Evolutionary conservation across 257 asterid species (phyloP).

Genomic region (Przewalskia tangutica): DNA sequence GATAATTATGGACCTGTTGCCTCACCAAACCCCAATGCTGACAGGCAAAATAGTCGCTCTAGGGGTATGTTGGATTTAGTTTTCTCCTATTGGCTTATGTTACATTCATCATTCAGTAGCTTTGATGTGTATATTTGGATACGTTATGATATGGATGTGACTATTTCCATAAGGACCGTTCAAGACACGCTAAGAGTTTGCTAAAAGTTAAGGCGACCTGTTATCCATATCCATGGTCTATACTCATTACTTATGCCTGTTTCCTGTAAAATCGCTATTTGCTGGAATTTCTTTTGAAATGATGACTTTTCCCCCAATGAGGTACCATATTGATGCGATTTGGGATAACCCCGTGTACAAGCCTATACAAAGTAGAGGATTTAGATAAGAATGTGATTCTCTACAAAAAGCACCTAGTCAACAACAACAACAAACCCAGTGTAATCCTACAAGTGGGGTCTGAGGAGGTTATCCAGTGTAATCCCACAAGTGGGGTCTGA

Average conservation of each 20-base stretch:
- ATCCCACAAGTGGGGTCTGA: too few relatives aligned
- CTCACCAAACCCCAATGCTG: constrained; percentile 46
- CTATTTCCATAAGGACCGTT: neutral
- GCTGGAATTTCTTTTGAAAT: neutral
- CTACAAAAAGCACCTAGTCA: neutral
- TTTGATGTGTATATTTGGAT: neutral
- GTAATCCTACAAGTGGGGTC: too few relatives aligned
- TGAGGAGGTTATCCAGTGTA: too few relatives aligned
- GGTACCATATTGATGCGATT: neutral
- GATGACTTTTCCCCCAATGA: neutral
- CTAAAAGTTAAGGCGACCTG: neutral
- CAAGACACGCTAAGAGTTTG: neutral
- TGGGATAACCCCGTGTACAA: neutral
- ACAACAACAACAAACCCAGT: too few relatives aligned
- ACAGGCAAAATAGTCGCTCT: constrained; percentile 70
- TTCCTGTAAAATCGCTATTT: neutral
- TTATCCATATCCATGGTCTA: neutral
- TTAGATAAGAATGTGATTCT: neutral
- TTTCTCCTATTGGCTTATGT: neutral
- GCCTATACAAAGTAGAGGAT: neutral
- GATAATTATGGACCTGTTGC: constrained; percentile 62
- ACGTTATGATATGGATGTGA: neutral
- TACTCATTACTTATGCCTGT: neutral
- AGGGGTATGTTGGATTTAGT: constrained; percentile 44
- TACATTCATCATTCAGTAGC: neutral